Base-by-base conservation (phyloP, 352 stramenopile species). In the Globisporangium mamillatum region DNA sequence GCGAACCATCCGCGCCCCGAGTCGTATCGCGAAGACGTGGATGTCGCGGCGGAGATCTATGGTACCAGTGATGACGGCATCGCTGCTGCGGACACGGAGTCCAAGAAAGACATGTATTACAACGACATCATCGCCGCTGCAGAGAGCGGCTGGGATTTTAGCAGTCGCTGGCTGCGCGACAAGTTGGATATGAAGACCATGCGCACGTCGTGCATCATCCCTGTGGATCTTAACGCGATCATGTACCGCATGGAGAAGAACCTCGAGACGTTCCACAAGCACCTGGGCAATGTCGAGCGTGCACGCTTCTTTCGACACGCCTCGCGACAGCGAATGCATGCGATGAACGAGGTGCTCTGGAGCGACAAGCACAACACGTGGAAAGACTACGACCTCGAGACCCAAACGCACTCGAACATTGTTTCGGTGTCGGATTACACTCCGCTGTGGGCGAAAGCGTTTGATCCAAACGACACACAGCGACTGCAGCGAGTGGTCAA, bases 121-220 rank as follows among this genome's bases (percentile, higher is more conserved):
- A 90, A 88, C 55, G 83, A 94, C 67, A 79, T 97, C 44, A 92
- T 90, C 52, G 82, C 84, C 22, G 91, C 85, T 16, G 86, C 91
- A 7, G 91, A 97, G 74, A 95, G 85, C n/a, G 91, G 91, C 1
- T 97, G 91, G 91, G 91, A 97, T 70, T 97, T 97, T 63, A 93
- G 81, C 66, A 95, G 86, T 60, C 85, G 91, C 24, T 97, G 91
- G 91, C 64, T 96, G 10, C 68, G 75, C 44, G 73, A 90, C 50
- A 73, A 76, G 1, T 56, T 69, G 4, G 86, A 91, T 44, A 88
- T 94, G 74, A 86, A 88, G 64, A 82, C 81, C 22, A 92, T 94
- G 70, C 53, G 75, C 32, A 95, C 88, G 20, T 76, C 79, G 36
- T 78, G 70, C 6, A 74, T 97, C 41, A 69, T 97, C 58, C 89